A percentile compares a stretch with the other conserved stretches of the same genome.
Conservation (phyloP, 1,284 basidiomycete genomes). For the Ceratobasidium theobromae region DNA sequence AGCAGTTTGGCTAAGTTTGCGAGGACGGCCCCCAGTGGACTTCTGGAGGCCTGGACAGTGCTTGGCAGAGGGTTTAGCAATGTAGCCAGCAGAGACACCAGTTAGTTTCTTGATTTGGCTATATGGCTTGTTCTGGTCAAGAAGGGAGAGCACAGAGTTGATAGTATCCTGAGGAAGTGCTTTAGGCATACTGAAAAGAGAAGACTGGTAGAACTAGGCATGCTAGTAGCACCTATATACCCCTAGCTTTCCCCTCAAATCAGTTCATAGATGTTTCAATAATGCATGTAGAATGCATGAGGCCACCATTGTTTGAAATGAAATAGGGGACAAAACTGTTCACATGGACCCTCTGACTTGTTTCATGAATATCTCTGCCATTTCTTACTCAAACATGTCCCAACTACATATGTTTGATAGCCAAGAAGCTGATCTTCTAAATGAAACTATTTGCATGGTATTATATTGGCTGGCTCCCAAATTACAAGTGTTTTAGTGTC, state of each 20-base stretch:
- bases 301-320: too few relatives aligned
- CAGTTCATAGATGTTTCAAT: too few relatives aligned
- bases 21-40: background rate
- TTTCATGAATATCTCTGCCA: background rate
- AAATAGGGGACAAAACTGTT: background rate
- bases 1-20: constrained; percentile 1
- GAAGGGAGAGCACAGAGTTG: constrained; percentile 3
- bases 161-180: background rate
- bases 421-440: too few relatives aligned
- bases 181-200: background rate
- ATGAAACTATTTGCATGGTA: too few relatives aligned
- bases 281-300: too few relatives aligned
- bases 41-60: background rate
- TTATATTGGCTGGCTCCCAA: too few relatives aligned
- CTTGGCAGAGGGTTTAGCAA: background rate
- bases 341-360: background rate
- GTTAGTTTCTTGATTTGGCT: background rate
- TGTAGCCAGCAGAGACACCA: background rate
- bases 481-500: too few relatives aligned
- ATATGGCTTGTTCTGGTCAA: background rate
- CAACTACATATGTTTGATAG: too few relatives aligned
- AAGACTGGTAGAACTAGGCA: background rate
- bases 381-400: background rate
- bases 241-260: too few relatives aligned
- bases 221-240: background rate